phyloP scores from a whole-genome alignment of 2,329 filamentous ascomycete genomes.

The Claviceps citrina region DNA sequence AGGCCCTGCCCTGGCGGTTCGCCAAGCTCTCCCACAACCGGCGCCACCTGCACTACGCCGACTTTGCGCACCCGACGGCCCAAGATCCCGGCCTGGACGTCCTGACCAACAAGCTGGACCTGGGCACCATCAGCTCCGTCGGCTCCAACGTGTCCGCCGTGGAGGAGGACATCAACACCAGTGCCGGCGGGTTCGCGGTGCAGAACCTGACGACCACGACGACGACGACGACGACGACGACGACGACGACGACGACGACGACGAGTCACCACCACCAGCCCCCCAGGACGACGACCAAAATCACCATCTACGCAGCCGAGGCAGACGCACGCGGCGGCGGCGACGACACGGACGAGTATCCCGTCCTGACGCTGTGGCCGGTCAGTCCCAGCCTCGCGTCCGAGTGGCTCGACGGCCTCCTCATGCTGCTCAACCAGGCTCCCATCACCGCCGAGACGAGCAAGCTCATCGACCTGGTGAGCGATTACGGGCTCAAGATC shows the following conservation, averaged over 20 bases:
- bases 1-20: slow-evolving; percentile 52
- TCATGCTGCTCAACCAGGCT: slow-evolving; percentile 88
- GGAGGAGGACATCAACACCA: slow-evolving; percentile 33
- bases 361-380: slow-evolving; percentile 72
- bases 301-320: slow-evolving; percentile 58
- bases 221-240: slow-evolving; percentile 25
- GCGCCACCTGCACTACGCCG: slow-evolving; percentile 75
- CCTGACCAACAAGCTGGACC: slow-evolving; percentile 69
- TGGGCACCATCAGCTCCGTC: slow-evolving; percentile 77
- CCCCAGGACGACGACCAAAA: slow-evolving; percentile 55
- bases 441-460: slow-evolving; percentile 95
- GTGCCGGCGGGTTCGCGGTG: slow-evolving; percentile 26
- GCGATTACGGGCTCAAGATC: slow-evolving; percentile 86
- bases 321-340: slow-evolving; percentile 19
- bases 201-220: slow-evolving; percentile 20
- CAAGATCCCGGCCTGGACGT: slow-evolving; percentile 57
- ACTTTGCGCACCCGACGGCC: slow-evolving; percentile 53
- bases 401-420: slow-evolving; percentile 88
- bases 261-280: too few relatives aligned
- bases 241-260: too few relatives aligned
- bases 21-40: slow-evolving; percentile 83
- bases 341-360: slow-evolving; percentile 41
- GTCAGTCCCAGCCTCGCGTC: slow-evolving; percentile 69
- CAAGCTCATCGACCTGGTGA: slow-evolving; percentile 71
- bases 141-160: slow-evolving; percentile 78